Evolutionary conservation across 345 rosid genomes (phyloP).

Genomic region (Odontarrhena argentea): DNA sequence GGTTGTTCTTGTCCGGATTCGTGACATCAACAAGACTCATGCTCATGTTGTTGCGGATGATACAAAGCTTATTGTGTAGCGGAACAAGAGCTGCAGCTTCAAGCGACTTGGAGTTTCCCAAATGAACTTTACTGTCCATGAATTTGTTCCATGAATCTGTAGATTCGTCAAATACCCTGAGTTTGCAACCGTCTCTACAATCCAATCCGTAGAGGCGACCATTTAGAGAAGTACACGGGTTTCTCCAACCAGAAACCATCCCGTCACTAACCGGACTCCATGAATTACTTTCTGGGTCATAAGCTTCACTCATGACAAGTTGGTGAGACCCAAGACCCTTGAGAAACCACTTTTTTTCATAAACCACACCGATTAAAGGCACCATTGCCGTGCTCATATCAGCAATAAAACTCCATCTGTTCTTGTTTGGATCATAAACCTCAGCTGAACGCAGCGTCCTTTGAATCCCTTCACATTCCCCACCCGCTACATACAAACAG

Average conservation of each 20-base stretch:
- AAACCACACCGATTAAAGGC: slow-evolving; percentile 89
- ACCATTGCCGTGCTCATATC: slow-evolving; percentile 99
- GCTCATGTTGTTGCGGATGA: slow-evolving; percentile 93
- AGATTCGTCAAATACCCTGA: slow-evolving; percentile 70
- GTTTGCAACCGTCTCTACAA: slow-evolving; percentile 91
- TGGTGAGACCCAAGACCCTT: slow-evolving; percentile 89
- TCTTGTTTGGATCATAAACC: slow-evolving; percentile 88
- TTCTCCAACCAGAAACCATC: slow-evolving; percentile 92
- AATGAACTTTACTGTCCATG: slow-evolving; percentile 87
- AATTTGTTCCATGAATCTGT: slow-evolving; percentile 82
- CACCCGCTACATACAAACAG: slow-evolving; percentile 95
- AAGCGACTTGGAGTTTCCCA: slow-evolving; percentile 73
- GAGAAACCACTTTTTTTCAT: slow-evolving; percentile 86
- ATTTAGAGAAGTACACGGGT: slow-evolving; percentile 73
- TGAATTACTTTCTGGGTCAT: slow-evolving; percentile 68
- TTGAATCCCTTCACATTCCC: slow-evolving; percentile 93
- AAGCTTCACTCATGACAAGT: slow-evolving; percentile 90
- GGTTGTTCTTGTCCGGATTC: slow-evolving; percentile 69
- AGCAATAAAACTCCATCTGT: slow-evolving; percentile 81
- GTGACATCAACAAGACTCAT: slow-evolving; percentile 89
- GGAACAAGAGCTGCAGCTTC: slow-evolving; percentile 98
- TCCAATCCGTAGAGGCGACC: slow-evolving; percentile 84
- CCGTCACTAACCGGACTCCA: slow-evolving; percentile 82
- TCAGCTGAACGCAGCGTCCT: slow-evolving; percentile 95
- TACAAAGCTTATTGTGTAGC: slow-evolving; percentile 79